Evolutionary conservation across 805 yeast genomes (phyloP).

Genomic region (Yarrowia sp.): DNA sequence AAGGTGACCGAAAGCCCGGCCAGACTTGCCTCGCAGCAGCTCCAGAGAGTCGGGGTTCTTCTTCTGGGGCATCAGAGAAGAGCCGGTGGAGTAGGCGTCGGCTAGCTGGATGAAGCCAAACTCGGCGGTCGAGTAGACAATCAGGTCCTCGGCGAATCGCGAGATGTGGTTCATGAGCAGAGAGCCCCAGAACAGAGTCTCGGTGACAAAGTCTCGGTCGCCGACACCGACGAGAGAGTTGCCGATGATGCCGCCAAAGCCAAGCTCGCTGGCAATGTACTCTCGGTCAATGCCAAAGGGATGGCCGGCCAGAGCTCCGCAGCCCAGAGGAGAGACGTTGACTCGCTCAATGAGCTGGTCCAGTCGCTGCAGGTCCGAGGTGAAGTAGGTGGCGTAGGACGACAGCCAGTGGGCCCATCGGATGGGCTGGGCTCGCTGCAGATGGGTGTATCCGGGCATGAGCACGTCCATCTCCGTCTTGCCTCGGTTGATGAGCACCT

Average conservation of each 20-base stretch:
- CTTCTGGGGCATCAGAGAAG: constrained; percentile 98
- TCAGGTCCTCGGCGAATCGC: constrained; percentile 89
- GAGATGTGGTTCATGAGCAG: constrained; percentile 94
- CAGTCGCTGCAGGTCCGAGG: constrained; percentile 85
- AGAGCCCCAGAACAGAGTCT: constrained; percentile 92
- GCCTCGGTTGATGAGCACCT: constrained; percentile 70
- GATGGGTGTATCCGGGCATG: constrained; percentile 99
- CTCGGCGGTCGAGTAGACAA: constrained; percentile 95
- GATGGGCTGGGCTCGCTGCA: constrained; percentile 99
- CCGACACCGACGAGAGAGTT: constrained; percentile 96
- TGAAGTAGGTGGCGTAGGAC: constrained; percentile 90
- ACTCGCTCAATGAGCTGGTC: constrained; percentile 76
- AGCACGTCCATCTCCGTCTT: constrained; percentile 81
- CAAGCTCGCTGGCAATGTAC: constrained; percentile 73
- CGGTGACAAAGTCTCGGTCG: constrained; percentile 96
- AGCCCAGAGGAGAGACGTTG: constrained; percentile 88
- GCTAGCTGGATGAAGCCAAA: constrained; percentile 91
- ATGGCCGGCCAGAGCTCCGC: constrained; percentile 98
- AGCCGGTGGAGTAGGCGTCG: constrained; percentile 98
- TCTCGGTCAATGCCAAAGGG: constrained; percentile 99
- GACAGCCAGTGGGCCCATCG: constrained; percentile 98
- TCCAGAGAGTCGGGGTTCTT: constrained; percentile 97
- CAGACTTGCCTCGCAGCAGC: constrained; percentile 92
- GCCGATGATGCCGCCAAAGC: constrained; percentile 84
- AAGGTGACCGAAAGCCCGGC: constrained; percentile 92